A percentile compares a stretch with the other conserved stretches of the same genome.
Conservation (phyloP, 1,284 basidiomycete species). For the Apiotrichum veenhuisii region DNA sequence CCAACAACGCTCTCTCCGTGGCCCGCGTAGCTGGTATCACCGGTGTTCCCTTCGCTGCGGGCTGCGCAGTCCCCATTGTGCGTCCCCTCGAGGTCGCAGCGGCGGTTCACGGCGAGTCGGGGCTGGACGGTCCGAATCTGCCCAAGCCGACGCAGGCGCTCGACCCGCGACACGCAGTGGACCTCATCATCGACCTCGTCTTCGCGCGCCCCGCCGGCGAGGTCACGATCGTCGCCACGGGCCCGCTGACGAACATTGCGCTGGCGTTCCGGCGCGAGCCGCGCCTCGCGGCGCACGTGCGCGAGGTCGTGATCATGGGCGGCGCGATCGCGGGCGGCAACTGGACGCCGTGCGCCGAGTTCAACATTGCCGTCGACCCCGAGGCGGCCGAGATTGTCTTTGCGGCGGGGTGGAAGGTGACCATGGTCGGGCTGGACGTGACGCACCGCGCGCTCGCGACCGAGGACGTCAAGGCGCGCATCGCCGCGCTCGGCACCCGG, state of each 20-base stretch:
- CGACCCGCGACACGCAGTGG: slow-evolving; percentile 11
- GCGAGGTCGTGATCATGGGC: slow-evolving; percentile 23
- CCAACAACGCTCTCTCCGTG: slow-evolving; percentile 16
- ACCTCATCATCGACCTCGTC: slow-evolving; percentile 17
- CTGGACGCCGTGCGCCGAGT: slow-evolving; percentile 16
- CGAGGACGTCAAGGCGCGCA: background rate
- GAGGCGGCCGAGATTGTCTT: slow-evolving; percentile 22
- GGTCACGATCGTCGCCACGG: slow-evolving; percentile 20
- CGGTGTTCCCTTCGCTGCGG: slow-evolving; percentile 11
- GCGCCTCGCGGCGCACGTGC: slow-evolving; percentile 3
- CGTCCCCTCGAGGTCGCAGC: slow-evolving; percentile 5
- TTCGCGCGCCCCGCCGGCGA: slow-evolving; percentile 6
- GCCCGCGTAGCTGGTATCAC: slow-evolving; percentile 17
- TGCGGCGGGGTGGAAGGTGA: slow-evolving; percentile 6
- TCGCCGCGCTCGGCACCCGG: slow-evolving; percentile 10
- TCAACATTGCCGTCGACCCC: slow-evolving; percentile 24
- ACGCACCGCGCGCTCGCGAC: slow-evolving; percentile 20
- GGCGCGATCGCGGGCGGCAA: slow-evolving; percentile 18
- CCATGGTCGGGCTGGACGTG: slow-evolving; percentile 24
- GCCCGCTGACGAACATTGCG: slow-evolving; percentile 25
- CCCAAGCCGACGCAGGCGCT: slow-evolving; percentile 3
- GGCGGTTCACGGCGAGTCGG: slow-evolving; percentile 14
- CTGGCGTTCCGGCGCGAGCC: slow-evolving; percentile 13
- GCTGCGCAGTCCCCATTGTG: slow-evolving; percentile 1
- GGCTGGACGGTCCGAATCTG: slow-evolving; percentile 15